Evolutionary conservation across 495 filamentous ascomycete species (phyloP).

Genomic region (Tricharina praecox): DNA sequence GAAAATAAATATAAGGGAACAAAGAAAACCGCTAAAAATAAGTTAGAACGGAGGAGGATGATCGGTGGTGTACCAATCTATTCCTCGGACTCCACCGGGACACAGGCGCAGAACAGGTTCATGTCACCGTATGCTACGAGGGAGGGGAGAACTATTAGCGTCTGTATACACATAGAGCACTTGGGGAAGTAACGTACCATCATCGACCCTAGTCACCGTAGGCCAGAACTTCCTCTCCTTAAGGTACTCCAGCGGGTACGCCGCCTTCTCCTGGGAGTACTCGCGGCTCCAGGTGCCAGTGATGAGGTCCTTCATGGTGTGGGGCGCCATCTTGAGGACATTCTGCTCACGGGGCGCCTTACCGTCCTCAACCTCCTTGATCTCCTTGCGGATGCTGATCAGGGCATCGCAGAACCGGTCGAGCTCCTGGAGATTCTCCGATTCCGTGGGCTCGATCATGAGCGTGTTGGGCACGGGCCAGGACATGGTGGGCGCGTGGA

Average conservation of each 20-base stretch:
- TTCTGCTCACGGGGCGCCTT: constrained; percentile 63
- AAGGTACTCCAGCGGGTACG: constrained; percentile 72
- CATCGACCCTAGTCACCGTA: constrained; percentile 71
- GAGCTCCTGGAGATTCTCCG: constrained; percentile 80
- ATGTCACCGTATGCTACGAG: constrained; percentile 68
- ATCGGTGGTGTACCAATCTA: constrained; percentile 4
- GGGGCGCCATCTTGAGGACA: constrained; percentile 81
- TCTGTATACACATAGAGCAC: too few relatives aligned
- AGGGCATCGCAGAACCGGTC: constrained; percentile 90
- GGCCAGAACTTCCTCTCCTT: constrained; percentile 99
- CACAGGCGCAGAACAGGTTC: constrained; percentile 91
- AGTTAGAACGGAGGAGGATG: neutral
- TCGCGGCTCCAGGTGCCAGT: constrained; percentile 53
- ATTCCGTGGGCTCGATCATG: constrained; percentile 98
- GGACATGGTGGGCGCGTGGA: constrained; percentile 96
- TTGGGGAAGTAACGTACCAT: constrained; percentile 42
- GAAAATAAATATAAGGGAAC: constrained; percentile 1
- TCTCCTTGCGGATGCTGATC: constrained; percentile 76
- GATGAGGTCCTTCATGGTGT: constrained; percentile 70
- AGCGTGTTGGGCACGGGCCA: constrained; percentile 94
- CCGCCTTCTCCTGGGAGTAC: constrained; percentile 69
- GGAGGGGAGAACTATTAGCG: too few relatives aligned
- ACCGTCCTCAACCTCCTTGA: constrained; percentile 68
- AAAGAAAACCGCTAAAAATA: neutral
- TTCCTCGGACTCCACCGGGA: constrained; percentile 53